phyloP scores from a whole-genome alignment of 2,329 filamentous ascomycete genomes.

The Talaromyces sp. region DNA sequence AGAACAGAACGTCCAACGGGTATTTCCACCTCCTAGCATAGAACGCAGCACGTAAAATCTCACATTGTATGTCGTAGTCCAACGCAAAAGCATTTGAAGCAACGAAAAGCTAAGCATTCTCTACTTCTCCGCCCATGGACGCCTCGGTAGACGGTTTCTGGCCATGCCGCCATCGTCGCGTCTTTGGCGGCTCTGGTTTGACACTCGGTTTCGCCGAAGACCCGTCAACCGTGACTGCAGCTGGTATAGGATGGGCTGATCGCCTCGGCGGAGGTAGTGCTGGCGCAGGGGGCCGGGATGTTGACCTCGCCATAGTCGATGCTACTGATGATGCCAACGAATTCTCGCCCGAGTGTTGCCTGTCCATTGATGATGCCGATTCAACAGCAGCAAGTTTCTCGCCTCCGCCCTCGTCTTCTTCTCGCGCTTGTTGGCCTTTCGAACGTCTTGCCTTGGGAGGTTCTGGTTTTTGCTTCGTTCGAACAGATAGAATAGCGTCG shows the following conservation, averaged over 20 bases:
- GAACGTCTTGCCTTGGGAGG: constrained; percentile 40
- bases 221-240: background rate
- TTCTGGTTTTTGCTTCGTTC: constrained; percentile 33
- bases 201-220: constrained; percentile 2
- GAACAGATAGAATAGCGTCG: constrained; percentile 14
- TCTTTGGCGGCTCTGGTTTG: constrained; percentile 37
- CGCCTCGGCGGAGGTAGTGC: constrained; percentile 38
- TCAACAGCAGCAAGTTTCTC: constrained; percentile 23
- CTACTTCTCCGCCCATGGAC: background rate
- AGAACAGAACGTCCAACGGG: background rate
- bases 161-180: constrained; percentile 35
- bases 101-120: background rate
- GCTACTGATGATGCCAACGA: constrained; percentile 11
- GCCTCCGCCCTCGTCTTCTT: constrained; percentile 26
- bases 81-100: background rate
- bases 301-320: constrained; percentile 23
- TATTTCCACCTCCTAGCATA: background rate
- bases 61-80: background rate
- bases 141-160: constrained; percentile 20
- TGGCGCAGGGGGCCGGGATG: constrained; percentile 32
- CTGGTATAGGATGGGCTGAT: constrained; percentile 18
- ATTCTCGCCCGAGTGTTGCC: constrained; percentile 5
- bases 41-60: background rate
- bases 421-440: constrained; percentile 32
- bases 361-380: constrained; percentile 9